Evolutionary conservation across 1,139 yeast genomes (phyloP), one percentile per base, ranked within the genome.

Genomic region (Scheffersomyces cryptocercus): DNA sequence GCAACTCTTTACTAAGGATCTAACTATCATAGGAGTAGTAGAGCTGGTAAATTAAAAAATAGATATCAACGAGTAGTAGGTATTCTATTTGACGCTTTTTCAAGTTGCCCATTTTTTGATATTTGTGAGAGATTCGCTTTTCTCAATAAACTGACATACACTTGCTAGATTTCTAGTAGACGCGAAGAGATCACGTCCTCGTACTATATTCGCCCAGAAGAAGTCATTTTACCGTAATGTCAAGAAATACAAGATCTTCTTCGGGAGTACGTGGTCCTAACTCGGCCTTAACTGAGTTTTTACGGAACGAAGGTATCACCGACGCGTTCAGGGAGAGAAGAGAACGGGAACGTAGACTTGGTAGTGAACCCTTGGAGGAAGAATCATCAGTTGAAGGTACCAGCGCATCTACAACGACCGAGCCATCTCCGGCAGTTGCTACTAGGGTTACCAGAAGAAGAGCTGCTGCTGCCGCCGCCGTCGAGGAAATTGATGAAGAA

Each of bases 261-360:
- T 55, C 68, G 16, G 79, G 79, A 13, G 86, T 86, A 34, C 71
- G 82, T 47, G 93, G 93, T 0, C 93, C 95, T 6, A 85, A 84
- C 66, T 82, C 88, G 51, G 95, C 95, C 0, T 69, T 86, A 51
- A 85, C 93, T 0, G 89, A 84, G 59, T 86, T 86, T 57, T 70
- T 86, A 46, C 70, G 85, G 40, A 65, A 86, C 44, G 97, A 90
- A 62, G 97, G 97, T 35, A 91, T 91, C 64, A 87, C 97, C 0
- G 89, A 82, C 49, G 84, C 83, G 37, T 89, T 91, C 58, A 75
- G 91, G 53, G 67, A 77, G 42, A 70, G 95, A 53, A 80, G 85
- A 59, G 59, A 54, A 33, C 46, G 50, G 16, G 47, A 37, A 20
- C 37, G 36, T 15, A 47, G 54, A 29, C 61, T 52, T 37, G 61